Base-by-base conservation (phyloP, 345 rosid species). In the Sapria himalayana region DNA sequence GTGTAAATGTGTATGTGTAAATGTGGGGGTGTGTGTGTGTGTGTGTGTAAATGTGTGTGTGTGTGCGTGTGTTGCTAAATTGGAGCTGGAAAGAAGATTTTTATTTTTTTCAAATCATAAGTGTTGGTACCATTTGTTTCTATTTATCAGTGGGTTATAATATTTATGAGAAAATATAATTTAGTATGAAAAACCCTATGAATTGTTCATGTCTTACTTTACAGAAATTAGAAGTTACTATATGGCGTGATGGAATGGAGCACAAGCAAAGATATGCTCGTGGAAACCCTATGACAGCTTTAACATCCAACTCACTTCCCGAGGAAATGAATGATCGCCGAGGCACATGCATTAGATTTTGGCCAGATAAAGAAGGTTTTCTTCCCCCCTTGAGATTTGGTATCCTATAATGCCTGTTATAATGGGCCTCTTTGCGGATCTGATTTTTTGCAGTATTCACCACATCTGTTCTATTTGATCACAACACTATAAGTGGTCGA, bases 351-450 rank as follows among this genome's bases (percentile, higher is more conserved):
- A 70, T 91, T 55, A 63, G 68, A 47, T 91, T 91, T 70, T 84
- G 99, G 95, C 99, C 99, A 37, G 99, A 91, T 72, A 66, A 70
- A 61, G 71, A 80, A 73, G 91, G 99, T 91, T 55, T 37, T 49
- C 27, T 52, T 37, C 45, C 19, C 42, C 20, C 41, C 45, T 20
- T 29, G 25, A 22, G 33, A 36, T 23, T 3, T 23, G 15, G 42
- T 15, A 17, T n/a, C 16, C 9, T 24, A 14, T 40, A 21, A 45
- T 43, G 46, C n/a, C n/a, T n/a, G n/a, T n/a, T 53, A 23, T 18
- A 29, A 40, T 8, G 54, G 39, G 56, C 19, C 20, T 34, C 27
- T 38, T 10, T 46, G 34, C 19, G 24, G 37, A 31, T 52, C 41
- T 1, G 19, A 35, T 41, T 37, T 49, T 22, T 38, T 39, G 52